A percentile compares a stretch with the other conserved stretches of the same genome.
phyloP scores from a whole-genome alignment of 2,329 filamentous ascomycete species.

The Lachnellula occidentalis region DNA sequence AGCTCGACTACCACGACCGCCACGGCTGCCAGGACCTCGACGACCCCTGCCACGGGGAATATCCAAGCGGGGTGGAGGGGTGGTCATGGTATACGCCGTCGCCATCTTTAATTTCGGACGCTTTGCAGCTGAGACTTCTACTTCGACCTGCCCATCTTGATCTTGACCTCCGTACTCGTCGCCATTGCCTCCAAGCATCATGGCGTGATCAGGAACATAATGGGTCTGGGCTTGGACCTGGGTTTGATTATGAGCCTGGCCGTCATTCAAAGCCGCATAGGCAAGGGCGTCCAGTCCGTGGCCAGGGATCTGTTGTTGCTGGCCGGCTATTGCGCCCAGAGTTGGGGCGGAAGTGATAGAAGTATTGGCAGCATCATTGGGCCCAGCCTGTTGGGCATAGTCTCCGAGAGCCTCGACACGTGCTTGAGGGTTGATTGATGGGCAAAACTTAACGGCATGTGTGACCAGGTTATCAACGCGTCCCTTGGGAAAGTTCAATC shows the following conservation, averaged over 20 bases:
- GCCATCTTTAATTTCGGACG: neutral
- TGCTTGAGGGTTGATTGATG: conserved; percentile 68
- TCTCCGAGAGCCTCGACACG: conserved; percentile 69
- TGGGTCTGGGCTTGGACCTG: no score
- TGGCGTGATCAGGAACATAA: no score
- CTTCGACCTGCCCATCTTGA: neutral
- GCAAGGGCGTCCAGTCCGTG: no score
- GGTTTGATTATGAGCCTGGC: no score
- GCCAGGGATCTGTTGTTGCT: no score
- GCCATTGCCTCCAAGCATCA: neutral
- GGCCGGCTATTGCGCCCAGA: no score
- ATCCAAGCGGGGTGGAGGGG: neutral
- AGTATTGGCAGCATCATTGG: no score
- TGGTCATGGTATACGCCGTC: neutral
- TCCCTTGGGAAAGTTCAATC: conserved; percentile 85
- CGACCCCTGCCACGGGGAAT: neutral
- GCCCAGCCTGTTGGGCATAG: conserved; percentile 28
- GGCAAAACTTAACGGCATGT: conserved; percentile 83
- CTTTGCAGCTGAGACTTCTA: neutral
- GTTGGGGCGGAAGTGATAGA: no score
- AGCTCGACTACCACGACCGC: no score
- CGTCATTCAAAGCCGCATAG: no score
- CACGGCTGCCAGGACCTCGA: no score
- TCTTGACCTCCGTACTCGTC: neutral
- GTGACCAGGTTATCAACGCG: conserved; percentile 75